A percentile compares a stretch with the other conserved stretches of the same genome.
Conservation (phyloP, 2,329 filamentous ascomycete genomes). For the Colletotrichum camelliae region DNA sequence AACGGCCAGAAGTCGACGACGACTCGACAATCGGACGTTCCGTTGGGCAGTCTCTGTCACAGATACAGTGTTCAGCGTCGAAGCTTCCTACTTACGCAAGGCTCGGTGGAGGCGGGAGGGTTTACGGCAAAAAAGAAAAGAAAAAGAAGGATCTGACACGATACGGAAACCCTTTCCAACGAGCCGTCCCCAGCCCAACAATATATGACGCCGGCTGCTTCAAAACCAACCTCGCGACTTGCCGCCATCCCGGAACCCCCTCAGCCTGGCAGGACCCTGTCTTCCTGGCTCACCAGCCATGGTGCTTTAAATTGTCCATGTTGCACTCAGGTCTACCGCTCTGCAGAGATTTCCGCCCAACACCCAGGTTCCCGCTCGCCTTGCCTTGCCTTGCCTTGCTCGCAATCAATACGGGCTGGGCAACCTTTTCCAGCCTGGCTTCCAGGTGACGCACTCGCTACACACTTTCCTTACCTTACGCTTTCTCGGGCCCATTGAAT, state of each 20-base stretch:
- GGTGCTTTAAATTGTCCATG: constrained; percentile 16
- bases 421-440: background rate
- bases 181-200: background rate
- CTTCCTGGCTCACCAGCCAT: background rate
- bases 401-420: background rate
- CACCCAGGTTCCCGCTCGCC: background rate
- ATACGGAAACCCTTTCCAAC: background rate
- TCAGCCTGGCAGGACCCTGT: constrained; percentile 14
- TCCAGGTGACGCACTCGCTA: constrained; percentile 7
- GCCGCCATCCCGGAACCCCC: background rate
- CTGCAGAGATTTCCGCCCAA: constrained; percentile 5
- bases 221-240: background rate
- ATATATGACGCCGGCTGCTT: constrained; percentile 7
- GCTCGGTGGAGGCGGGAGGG: background rate
- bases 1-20: background rate
- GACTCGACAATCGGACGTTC: background rate
- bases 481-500: background rate
- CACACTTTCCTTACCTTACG: background rate
- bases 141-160: background rate
- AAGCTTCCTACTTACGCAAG: background rate
- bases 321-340: background rate
- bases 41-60: background rate
- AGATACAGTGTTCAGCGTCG: background rate
- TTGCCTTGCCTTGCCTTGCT: background rate
- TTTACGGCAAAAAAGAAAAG: background rate